A percentile compares a stretch with the other conserved stretches of the same genome.
Evolutionary conservation across 2,329 filamentous ascomycete genomes (phyloP).

Genomic region (Penicillium sp.): DNA sequence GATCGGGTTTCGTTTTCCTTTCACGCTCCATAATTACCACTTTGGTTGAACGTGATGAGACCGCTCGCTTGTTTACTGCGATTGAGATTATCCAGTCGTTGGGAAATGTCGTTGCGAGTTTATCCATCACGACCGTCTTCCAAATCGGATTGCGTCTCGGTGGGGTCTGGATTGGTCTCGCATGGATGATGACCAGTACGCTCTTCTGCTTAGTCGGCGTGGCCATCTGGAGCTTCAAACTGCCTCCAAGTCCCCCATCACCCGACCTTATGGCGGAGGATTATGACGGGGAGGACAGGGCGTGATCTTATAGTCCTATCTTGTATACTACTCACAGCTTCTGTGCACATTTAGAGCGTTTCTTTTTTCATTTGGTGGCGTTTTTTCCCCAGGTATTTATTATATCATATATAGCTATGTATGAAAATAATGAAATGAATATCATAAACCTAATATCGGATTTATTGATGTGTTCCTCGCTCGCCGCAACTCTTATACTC

Average conservation of each 20-base stretch:
- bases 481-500: neutral
- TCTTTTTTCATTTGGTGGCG: neutral
- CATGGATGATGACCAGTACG: conserved; percentile 43
- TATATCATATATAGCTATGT: neutral
- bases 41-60: conserved; percentile 48
- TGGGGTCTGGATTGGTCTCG: conserved; percentile 48
- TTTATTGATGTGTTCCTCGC: neutral
- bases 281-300: conserved; percentile 17
- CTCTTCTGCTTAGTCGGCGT: conserved; percentile 33
- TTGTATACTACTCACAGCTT: conserved; percentile 10
- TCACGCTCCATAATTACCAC: conserved; percentile 49
- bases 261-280: conserved; percentile 22
- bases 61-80: conserved; percentile 50
- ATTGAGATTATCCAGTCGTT: conserved; percentile 50
- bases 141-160: conserved; percentile 48
- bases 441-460: too few species aligned
- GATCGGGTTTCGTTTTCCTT: conserved; percentile 48
- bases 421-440: neutral
- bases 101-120: conserved; percentile 48
- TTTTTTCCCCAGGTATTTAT: neutral
- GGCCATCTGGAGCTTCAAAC: conserved; percentile 28
- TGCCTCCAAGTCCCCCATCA: conserved; percentile 15
- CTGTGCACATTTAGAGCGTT: neutral
- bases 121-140: conserved; percentile 47
- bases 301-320: neutral